A percentile compares a stretch with the other conserved stretches of the same genome.
Conservation (phyloP, 208 protist species). For the Acanthamoeba quina region DNA sequence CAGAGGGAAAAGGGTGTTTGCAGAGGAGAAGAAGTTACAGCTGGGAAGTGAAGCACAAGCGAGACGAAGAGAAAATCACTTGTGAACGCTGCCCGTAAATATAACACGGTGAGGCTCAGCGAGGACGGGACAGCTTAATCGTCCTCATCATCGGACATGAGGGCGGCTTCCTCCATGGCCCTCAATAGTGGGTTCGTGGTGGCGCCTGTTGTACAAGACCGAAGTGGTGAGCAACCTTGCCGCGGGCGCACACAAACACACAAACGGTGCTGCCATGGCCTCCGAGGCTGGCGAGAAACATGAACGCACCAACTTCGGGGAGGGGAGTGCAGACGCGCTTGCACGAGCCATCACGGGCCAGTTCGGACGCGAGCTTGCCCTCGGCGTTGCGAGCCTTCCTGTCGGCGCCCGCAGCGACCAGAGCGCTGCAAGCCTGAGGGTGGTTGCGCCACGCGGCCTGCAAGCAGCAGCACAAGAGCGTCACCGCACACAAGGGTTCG, state of each 20-base stretch:
- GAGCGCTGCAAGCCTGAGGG: constrained; percentile 26
- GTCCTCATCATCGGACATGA: constrained; percentile 60
- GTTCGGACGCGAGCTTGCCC: neutral
- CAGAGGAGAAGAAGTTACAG: too few relatives aligned
- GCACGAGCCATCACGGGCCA: neutral
- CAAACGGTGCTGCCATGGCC: too few relatives aligned
- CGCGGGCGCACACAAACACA: too few relatives aligned
- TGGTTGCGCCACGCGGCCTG: constrained; percentile 67
- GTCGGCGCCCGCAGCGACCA: constrained; percentile 33
- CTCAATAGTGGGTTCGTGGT: constrained; percentile 63
- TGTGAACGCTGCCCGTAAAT: neutral
- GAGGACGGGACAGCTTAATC: neutral
- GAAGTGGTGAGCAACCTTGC: neutral
- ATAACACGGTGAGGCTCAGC: neutral
- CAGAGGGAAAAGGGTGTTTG: too few relatives aligned
- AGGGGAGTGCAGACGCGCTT: constrained; percentile 51
- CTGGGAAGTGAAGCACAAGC: too few relatives aligned
- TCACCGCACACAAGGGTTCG: neutral
- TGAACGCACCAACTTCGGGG: constrained; percentile 9
- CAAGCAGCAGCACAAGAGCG: neutral
- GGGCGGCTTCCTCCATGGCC: constrained; percentile 53
- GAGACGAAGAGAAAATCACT: too few relatives aligned
- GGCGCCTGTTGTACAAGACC: neutral
- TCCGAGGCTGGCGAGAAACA: neutral
- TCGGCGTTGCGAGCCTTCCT: constrained; percentile 27